A percentile compares a stretch with the other conserved stretches of the same genome.
Conservation (phyloP, 1,284 basidiomycete genomes). For the Gomphus sp. region DNA sequence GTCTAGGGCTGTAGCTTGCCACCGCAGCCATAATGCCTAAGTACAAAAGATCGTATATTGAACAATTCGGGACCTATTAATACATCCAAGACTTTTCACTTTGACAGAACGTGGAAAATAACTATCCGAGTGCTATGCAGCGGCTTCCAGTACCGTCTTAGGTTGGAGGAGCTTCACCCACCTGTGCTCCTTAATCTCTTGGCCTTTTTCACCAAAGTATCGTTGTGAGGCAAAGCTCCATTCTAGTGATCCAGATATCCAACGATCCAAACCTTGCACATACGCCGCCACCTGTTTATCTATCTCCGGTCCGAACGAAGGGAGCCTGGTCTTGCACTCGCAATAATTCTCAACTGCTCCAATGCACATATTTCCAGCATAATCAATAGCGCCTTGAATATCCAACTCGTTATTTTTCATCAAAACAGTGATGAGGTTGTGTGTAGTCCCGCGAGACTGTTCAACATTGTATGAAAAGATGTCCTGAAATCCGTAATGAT, state of each 20-base stretch:
- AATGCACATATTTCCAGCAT: constrained; percentile 20
- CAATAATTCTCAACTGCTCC: constrained; percentile 19
- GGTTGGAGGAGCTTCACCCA: constrained; percentile 27
- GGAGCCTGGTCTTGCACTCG: constrained; percentile 16
- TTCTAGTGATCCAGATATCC: constrained; percentile 30
- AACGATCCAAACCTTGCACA: constrained; percentile 19
- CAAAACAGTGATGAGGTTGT: constrained; percentile 31
- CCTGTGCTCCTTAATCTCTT: constrained; percentile 35
- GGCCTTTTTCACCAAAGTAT: constrained; percentile 33
- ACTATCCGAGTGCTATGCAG: no score
- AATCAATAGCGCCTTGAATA: constrained; percentile 23
- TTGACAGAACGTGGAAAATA: no score
- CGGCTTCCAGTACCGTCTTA: not conserved
- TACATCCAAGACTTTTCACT: no score
- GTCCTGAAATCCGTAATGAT: constrained; percentile 22
- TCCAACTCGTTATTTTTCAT: constrained; percentile 18
- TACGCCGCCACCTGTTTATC: constrained; percentile 22
- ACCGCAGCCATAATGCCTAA: no score
- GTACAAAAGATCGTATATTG: no score
- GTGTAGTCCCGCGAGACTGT: constrained; percentile 32
- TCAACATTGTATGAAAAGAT: constrained; percentile 37
- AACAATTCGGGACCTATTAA: no score
- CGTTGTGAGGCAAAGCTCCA: constrained; percentile 33
- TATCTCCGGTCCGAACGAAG: constrained; percentile 20
- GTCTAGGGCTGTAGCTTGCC: no score